These are phyloP conservation scores for Curvularia spicifera DNA, from an alignment of 2,329 filamentous ascomycete genomes.

Conservation along the genomic window DNA sequence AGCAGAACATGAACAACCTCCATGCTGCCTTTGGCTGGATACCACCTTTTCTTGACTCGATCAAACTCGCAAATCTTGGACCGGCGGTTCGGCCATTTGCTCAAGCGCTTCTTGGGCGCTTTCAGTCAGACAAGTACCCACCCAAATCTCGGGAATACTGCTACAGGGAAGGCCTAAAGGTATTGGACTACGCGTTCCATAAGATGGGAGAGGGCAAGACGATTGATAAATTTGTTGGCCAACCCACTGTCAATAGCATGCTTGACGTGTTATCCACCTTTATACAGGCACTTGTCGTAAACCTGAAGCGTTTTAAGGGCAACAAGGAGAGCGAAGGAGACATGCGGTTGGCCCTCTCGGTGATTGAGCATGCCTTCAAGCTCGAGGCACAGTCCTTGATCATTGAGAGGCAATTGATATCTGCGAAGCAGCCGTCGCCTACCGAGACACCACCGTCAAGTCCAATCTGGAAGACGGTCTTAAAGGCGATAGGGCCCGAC, in stretches of 20 bases:
- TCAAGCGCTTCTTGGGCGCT: constrained; percentile 72
- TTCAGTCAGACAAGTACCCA: constrained; percentile 63
- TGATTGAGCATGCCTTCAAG: constrained; percentile 70
- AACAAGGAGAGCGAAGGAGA: constrained; percentile 38
- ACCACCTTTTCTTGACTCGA: constrained; percentile 75
- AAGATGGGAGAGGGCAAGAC: constrained; percentile 44
- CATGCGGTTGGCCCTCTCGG: constrained; percentile 62
- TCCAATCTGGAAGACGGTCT: constrained; percentile 78
- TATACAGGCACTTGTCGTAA: constrained; percentile 50
- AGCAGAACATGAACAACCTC: constrained; percentile 65
- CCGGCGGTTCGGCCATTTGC: constrained; percentile 82
- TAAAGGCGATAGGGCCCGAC: constrained; percentile 69
- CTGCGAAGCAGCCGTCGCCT: constrained; percentile 65
- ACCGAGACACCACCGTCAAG: constrained; percentile 72
- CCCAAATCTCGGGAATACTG: constrained; percentile 66
- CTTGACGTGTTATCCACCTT: constrained; percentile 70
- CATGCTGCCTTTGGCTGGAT: constrained; percentile 77
- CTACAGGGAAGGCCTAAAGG: constrained; percentile 63
- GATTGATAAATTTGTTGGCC: constrained; percentile 47
- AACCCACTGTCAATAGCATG: constrained; percentile 59
- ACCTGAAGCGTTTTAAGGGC: constrained; percentile 39
- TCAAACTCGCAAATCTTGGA: constrained; percentile 75
- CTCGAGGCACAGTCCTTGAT: constrained; percentile 75
- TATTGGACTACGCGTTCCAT: constrained; percentile 45
- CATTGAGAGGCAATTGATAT: constrained; percentile 71